phyloP scores from a whole-genome alignment of 2,329 filamentous ascomycete species.

The Neofusicoccum sp. region DNA sequence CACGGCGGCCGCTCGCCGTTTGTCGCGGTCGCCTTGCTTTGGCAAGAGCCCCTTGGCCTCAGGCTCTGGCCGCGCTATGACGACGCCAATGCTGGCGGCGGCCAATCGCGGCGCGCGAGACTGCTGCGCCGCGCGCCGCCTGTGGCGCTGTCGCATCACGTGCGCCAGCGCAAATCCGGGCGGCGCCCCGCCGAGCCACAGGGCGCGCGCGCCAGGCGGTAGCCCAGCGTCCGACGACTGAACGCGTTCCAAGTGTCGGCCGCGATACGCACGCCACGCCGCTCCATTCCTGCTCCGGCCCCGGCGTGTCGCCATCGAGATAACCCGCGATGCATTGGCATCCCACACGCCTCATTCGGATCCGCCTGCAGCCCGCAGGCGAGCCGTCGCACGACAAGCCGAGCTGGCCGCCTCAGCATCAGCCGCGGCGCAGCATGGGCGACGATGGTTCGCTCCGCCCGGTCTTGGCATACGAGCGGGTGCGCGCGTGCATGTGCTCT shows the following conservation, averaged over 20 bases:
- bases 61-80: background rate
- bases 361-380: background rate
- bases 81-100: background rate
- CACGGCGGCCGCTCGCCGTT: conserved; percentile 8
- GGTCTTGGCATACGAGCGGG: background rate
- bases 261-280: too few relatives aligned
- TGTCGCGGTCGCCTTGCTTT: background rate
- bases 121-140: too few relatives aligned
- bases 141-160: too few relatives aligned
- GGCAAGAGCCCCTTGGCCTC: conserved; percentile 5
- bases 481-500: background rate
- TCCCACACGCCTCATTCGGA: background rate
- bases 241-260: too few relatives aligned
- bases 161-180: too few relatives aligned
- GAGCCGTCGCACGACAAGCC: background rate
- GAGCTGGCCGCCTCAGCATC: background rate
- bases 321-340: background rate
- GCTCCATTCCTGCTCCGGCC: background rate
- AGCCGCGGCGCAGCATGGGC: background rate
- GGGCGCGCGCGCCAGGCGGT: too few relatives aligned
- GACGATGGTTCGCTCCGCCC: background rate
- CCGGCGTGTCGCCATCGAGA: background rate
- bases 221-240: too few relatives aligned
- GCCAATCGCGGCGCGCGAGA: too few relatives aligned
- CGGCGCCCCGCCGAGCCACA: too few relatives aligned